These are phyloP conservation scores for Nothophaeocryptopus gaeumannii DNA, from an alignment of 2,329 filamentous ascomycete species.

Conservation along the genomic window DNA sequence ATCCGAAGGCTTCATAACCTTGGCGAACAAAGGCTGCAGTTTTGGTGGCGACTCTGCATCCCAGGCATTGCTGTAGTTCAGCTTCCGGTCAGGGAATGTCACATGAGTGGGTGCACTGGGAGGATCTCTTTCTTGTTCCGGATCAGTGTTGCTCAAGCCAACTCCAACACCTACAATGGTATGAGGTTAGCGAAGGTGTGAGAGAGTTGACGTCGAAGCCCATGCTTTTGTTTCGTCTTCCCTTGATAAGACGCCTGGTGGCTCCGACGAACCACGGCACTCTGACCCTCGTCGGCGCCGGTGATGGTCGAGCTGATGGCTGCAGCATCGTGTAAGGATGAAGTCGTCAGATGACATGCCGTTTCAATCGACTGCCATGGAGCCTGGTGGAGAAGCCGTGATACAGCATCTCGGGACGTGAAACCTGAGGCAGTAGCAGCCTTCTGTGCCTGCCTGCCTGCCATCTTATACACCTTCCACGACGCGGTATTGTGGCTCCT, in stretches of 20 bases:
- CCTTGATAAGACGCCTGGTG: slow-evolving; percentile 1
- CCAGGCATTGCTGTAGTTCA: slow-evolving; percentile 17
- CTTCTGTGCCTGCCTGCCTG: no score
- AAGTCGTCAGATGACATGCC: not conserved
- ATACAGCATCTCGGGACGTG: no score
- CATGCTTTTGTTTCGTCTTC: slow-evolving; percentile 2
- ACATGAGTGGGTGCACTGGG: slow-evolving; percentile 28
- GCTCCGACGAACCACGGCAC: slow-evolving; percentile 16
- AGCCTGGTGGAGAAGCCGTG: not conserved
- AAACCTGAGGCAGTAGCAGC: no score
- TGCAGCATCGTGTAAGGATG: not conserved
- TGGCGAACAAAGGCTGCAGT: slow-evolving; percentile 44
- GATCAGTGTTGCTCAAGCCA: slow-evolving; percentile 25
- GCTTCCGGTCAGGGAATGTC: slow-evolving; percentile 24
- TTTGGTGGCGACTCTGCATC: slow-evolving; percentile 34
- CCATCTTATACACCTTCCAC: no score
- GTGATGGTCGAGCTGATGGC: not conserved
- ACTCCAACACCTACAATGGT: slow-evolving; percentile 1
- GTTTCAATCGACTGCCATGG: not conserved
- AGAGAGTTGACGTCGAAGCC: not conserved
- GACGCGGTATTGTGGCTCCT: no score
- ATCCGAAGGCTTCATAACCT: slow-evolving; percentile 42
- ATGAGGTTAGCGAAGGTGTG: slow-evolving; percentile 1
- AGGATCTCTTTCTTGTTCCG: slow-evolving; percentile 31
- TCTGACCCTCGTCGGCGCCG: not conserved